Base-by-base conservation (phyloP, 768 basidiomycete species). In the Cubamyces lactineus region DNA sequence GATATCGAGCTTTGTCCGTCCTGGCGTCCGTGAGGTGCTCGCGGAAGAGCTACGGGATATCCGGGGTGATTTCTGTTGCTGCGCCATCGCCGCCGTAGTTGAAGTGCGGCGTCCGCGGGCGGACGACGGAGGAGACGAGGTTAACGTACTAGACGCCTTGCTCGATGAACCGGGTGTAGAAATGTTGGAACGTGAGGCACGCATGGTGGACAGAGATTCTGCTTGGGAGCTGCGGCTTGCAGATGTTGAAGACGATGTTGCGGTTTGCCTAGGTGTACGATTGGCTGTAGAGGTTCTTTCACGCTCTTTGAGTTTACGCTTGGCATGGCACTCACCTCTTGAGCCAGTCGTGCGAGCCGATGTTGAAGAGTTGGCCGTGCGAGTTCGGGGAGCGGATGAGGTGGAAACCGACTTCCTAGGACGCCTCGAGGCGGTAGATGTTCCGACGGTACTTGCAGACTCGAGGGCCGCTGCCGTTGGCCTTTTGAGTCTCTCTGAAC, bases 401-500 rank as follows among this genome's bases (percentile, higher is more conserved):
- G 5, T 43, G 23, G 43, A 45, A 26, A 26, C n/a, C 11, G 42
- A 26, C 46, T 49, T 49, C 15, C 48, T 19, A 2, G 26, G 19
- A 49, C 48, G 48, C 34, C 34, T 34, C 34, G 34, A 34, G 34
- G 34, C 34, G 5, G 34, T 9, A 23, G 55, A 15, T 26, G 34
- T 23, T 17, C 16, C 28, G 30, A 38, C 2, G 21, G 30, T 19
- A 7, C 12, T 21, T 30, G 30, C 54, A 17, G 30, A 24, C 13
- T 30, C 54, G n/a, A 30, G 28, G 30, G 45, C 42, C n/a, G 30
- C 19, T n/a, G 45, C 30, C 8, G 54, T 17, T 5, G 54, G 45
- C 54, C 13, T 56, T 56, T 56, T 56, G 54, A 56, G 43, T 34
- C 54, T 47, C 19, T 46, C 17, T n/a, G 49, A 30, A 13, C 48